phyloP scores from a whole-genome alignment of 2,329 filamentous ascomycete species.

The Alternaria hordeiaustralica region DNA sequence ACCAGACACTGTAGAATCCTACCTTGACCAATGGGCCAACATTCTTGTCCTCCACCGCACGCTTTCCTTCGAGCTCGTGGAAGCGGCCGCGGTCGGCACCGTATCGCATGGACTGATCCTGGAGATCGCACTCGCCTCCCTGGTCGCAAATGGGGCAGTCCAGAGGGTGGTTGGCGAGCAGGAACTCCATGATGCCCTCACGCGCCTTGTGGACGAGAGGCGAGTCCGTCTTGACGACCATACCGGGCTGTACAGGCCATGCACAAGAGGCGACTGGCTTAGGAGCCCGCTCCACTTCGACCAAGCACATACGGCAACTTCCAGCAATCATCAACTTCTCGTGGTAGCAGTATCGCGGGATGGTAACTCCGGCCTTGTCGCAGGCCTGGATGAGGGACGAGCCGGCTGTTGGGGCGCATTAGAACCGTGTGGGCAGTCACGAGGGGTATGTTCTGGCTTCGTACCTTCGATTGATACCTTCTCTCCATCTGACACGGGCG shows the following conservation, averaged over 20 bases:
- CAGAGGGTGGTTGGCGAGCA: slow-evolving; percentile 93
- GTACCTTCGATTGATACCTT: slow-evolving; percentile 97
- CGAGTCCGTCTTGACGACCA: slow-evolving; percentile 99
- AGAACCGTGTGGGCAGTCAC: slow-evolving; percentile 29
- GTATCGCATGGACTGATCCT: slow-evolving; percentile 99
- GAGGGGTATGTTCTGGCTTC: slow-evolving; percentile 11
- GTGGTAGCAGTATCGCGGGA: slow-evolving; percentile 99
- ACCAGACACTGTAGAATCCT: slow-evolving; percentile 4
- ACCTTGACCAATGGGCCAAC: slow-evolving; percentile 94
- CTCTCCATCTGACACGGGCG: slow-evolving; percentile 77
- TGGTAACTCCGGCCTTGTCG: slow-evolving; percentile 91
- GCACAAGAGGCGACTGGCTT: slow-evolving; percentile 98
- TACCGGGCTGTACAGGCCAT: slow-evolving; percentile 97
- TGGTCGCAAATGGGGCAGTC: slow-evolving; percentile 99
- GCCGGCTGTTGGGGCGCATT: slow-evolving; percentile 69
- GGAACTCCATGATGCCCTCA: slow-evolving; percentile 98
- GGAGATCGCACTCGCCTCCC: slow-evolving; percentile 97
- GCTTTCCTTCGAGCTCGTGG: slow-evolving; percentile 94
- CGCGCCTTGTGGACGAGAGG: slow-evolving; percentile 95
- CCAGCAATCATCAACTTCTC: slow-evolving; percentile 99
- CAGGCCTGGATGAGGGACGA: slow-evolving; percentile 98
- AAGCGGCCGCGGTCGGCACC: slow-evolving; percentile 95
- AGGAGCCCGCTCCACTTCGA: slow-evolving; percentile 94
- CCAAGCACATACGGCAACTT: slow-evolving; percentile 99
- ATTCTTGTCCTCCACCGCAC: slow-evolving; percentile 99